These are phyloP conservation scores for Kluyveromyces sp. DNA, from an alignment of 1,139 yeast species.

Conservation along the genomic window DNA sequence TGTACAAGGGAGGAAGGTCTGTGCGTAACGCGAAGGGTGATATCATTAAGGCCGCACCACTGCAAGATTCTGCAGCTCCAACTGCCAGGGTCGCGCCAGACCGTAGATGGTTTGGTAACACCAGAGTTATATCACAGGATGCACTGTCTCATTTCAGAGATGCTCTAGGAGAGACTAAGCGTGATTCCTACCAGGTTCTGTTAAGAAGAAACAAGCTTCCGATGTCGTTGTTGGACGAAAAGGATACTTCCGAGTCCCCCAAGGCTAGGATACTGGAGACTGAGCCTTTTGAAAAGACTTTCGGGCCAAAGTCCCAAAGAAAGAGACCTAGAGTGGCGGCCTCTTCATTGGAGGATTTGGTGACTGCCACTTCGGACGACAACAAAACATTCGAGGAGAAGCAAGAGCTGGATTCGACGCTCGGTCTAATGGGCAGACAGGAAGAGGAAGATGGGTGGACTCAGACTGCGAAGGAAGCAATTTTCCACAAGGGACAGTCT, in stretches of 20 bases:
- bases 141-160: conserved; percentile 90
- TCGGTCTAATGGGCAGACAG: conserved; percentile 71
- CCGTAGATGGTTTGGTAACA: conserved; percentile 95
- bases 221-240: conserved; percentile 89
- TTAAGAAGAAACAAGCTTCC: conserved; percentile 88
- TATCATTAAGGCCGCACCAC: conserved; percentile 74
- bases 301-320: conserved; percentile 94
- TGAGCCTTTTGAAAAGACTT: conserved; percentile 72
- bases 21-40: conserved; percentile 84
- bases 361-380: conserved; percentile 52
- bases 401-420: conserved; percentile 60
- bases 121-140: conserved; percentile 95
- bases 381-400: conserved; percentile 63
- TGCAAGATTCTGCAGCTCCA: conserved; percentile 84
- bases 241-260: conserved; percentile 66
- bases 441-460: conserved; percentile 72
- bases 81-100: conserved; percentile 93
- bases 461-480: conserved; percentile 88
- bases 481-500: conserved; percentile 94
- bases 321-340: conserved; percentile 81
- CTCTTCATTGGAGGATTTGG: conserved; percentile 75
- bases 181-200: conserved; percentile 83
- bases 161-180: conserved; percentile 81
- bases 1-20: conserved; percentile 91
- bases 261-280: conserved; percentile 77